These are phyloP conservation scores for Teunomyces funiuensis DNA, from an alignment of 805 yeast genomes.

Conservation along the genomic window DNA sequence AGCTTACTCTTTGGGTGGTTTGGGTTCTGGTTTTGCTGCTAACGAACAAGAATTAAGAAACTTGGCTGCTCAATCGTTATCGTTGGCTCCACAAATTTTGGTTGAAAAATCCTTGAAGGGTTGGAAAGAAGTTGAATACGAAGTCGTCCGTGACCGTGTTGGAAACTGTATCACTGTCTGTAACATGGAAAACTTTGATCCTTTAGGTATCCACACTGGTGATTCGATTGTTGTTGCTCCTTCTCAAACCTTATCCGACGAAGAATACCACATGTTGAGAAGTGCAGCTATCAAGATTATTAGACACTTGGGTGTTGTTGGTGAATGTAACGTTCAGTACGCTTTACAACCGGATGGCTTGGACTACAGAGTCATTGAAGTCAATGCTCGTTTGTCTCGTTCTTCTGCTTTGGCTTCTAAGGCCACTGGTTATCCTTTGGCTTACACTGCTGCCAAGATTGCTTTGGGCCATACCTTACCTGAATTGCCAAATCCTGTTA, in stretches of 20 bases:
- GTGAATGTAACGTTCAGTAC: constrained; percentile 98
- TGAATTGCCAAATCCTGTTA: constrained; percentile 93
- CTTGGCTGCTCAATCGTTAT: constrained; percentile 84
- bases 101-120: constrained; percentile 98
- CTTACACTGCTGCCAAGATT: constrained; percentile 97
- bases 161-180: constrained; percentile 98
- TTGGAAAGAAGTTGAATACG: constrained; percentile 98
- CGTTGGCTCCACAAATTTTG: constrained; percentile 89
- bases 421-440: constrained; percentile 98
- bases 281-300: constrained; percentile 96
- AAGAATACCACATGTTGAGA: constrained; percentile 97
- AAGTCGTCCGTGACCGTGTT: constrained; percentile 94
- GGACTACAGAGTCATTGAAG: constrained; percentile 96
- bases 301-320: constrained; percentile 97
- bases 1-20: constrained; percentile 95
- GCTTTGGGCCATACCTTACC: constrained; percentile 94
- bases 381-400: constrained; percentile 93
- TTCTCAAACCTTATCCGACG: constrained; percentile 94
- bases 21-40: constrained; percentile 95
- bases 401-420: constrained; percentile 97
- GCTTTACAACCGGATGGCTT: constrained; percentile 94
- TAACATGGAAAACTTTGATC: constrained; percentile 99
- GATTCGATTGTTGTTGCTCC: constrained; percentile 99
- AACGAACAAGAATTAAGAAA: constrained; percentile 80
- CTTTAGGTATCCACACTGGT: constrained; percentile 97